These are phyloP conservation scores for Penicillium ochrochloron DNA, from an alignment of 495 filamentous ascomycete genomes.

Conservation along the genomic window DNA sequence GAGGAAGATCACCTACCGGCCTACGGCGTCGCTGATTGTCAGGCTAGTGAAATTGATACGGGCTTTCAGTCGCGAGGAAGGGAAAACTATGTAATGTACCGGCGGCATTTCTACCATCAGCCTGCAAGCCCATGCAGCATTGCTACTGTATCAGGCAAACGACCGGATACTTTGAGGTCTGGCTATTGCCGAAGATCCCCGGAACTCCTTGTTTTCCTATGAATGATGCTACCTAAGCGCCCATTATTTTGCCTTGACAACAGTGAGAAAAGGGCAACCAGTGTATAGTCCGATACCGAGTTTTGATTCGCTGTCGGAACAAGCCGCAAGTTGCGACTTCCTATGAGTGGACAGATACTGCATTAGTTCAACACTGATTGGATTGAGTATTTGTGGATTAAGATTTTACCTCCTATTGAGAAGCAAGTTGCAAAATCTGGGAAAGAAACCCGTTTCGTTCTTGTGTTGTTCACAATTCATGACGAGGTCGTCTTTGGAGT, in stretches of 20 bases:
- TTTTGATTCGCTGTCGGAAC: not conserved
- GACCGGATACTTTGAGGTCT: not conserved
- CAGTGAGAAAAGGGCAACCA: not conserved
- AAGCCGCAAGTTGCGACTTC: not conserved
- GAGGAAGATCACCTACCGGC: not conserved
- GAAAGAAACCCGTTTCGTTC: not conserved
- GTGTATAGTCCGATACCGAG: not conserved
- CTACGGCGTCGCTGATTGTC: not conserved
- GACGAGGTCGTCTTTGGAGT: not conserved
- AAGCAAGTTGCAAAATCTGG: not conserved
- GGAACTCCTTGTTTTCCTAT: too few relatives aligned
- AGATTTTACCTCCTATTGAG: not conserved
- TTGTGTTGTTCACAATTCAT: not conserved
- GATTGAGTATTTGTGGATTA: not conserved
- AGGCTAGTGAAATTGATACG: not conserved
- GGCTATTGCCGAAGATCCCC: not conserved
- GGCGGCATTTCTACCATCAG: not conserved
- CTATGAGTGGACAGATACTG: not conserved
- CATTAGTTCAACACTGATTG: not conserved
- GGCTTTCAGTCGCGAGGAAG: not conserved
- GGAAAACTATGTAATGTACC: not conserved
- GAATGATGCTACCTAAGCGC: not conserved
- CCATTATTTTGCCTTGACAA: not conserved
- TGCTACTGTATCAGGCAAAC: too few relatives aligned
- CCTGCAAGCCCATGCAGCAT: not conserved